phyloP scores from a whole-genome alignment of 208 protist species.

The Jaenimonas drosophilae region DNA sequence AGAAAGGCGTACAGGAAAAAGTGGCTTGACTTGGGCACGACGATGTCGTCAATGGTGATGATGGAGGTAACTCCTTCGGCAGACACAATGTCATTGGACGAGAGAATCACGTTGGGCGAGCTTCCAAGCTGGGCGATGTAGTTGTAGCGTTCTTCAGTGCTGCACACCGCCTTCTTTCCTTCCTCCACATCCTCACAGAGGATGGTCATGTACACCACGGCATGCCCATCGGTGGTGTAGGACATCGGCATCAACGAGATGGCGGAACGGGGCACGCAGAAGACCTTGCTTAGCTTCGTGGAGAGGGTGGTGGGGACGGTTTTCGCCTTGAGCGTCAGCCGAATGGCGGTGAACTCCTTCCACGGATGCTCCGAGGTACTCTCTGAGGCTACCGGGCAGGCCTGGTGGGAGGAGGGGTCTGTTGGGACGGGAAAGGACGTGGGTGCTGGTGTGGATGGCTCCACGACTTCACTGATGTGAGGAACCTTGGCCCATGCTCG shows the following conservation, averaged over 20 bases:
- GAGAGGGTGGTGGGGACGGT: slow-evolving; percentile 14
- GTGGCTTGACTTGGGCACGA: no score
- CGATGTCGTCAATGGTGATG: no score
- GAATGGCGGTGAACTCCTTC: slow-evolving; percentile 30
- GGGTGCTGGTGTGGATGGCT: slow-evolving; percentile 1
- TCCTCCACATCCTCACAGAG: slow-evolving; percentile 31
- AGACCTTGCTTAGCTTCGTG: slow-evolving; percentile 13
- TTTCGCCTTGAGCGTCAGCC: slow-evolving; percentile 19
- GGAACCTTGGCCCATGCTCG: slow-evolving; percentile 58
- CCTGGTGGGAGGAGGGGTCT: slow-evolving; percentile 26
- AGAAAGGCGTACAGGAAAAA: no score
- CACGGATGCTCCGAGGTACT: slow-evolving; percentile 12
- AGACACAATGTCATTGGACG: slow-evolving; percentile 7
- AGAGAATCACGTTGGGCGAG: slow-evolving; percentile 4
- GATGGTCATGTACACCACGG: slow-evolving; percentile 41
- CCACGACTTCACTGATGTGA: slow-evolving; percentile 26
- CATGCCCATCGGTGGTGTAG: slow-evolving; percentile 12
- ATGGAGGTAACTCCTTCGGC: slow-evolving; percentile 13
- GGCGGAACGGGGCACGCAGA: slow-evolving; percentile 39
- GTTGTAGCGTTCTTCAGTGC: slow-evolving; percentile 42
- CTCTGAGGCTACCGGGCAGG: slow-evolving; percentile 29
- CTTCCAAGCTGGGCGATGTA: slow-evolving; percentile 33
- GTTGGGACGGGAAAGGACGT: slow-evolving; percentile 18
- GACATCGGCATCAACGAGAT: slow-evolving; percentile 23
- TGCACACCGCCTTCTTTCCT: slow-evolving; percentile 16